Percentiles rank a stretch among this genome's conserved stretches.
Evolutionary conservation across 306 rosid genomes (phyloP).

Genomic region (Pachyrhizus erosus): DNA sequence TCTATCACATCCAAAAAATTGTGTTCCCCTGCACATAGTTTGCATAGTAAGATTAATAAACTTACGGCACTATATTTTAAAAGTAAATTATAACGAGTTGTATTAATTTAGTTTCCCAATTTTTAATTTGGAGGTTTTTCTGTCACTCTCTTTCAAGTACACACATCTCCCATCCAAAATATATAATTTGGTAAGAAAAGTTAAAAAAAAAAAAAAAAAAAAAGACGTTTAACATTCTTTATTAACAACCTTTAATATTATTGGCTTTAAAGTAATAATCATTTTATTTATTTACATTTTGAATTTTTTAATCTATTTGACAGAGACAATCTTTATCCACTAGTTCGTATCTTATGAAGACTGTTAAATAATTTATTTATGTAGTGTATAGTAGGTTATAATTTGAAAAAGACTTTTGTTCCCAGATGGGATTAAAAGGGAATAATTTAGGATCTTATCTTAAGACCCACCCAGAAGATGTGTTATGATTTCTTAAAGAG

Average conservation of each 20-base stretch:
- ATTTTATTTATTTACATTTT: neutral
- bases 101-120: neutral
- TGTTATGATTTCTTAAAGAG: neutral
- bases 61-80: neutral
- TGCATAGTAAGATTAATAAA: neutral
- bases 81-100: neutral
- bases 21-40: slow-evolving; percentile 66
- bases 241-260: too few species aligned
- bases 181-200: neutral
- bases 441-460: slow-evolving; percentile 35
- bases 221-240: neutral
- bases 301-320: neutral
- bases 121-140: too few species aligned
- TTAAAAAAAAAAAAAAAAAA: neutral
- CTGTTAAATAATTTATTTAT: neutral
- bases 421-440: neutral
- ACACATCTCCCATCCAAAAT: neutral
- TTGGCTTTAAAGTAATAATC: neutral
- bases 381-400: neutral
- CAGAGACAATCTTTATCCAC: neutral
- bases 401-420: neutral
- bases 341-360: neutral
- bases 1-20: slow-evolving; percentile 75
- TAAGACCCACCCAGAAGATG: neutral
- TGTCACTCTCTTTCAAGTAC: neutral